phyloP scores from a whole-genome alignment of 2,329 filamentous ascomycete genomes.

The Blastomyces gilchristii region DNA sequence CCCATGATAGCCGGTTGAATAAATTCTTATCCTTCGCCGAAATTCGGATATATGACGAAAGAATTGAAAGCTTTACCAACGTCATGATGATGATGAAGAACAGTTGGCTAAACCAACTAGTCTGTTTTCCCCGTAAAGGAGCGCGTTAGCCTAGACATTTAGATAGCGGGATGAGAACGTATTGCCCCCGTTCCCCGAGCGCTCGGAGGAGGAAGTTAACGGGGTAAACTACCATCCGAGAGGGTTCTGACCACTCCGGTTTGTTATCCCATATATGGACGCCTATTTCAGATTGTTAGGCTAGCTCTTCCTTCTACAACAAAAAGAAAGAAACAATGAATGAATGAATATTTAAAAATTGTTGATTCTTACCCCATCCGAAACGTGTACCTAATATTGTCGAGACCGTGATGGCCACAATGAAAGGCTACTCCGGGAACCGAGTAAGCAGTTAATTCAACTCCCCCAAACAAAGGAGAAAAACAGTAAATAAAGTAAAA shows the following conservation, averaged over 20 bases:
- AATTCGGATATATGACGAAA: conserved; percentile 15
- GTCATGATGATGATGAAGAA: conserved; percentile 13
- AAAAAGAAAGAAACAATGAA: not conserved
- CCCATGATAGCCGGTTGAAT: conserved; percentile 11
- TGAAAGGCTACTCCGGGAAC: conserved; percentile 10
- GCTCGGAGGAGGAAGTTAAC: not conserved
- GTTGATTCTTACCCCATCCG: conserved; percentile 16
- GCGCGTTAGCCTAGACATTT: not conserved
- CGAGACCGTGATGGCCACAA: conserved; percentile 10
- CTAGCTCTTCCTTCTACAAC: not conserved
- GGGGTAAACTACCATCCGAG: conserved; percentile 11
- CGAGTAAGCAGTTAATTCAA: not conserved
- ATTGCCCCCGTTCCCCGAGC: too few species aligned
- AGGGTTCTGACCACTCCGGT: conserved; percentile 8
- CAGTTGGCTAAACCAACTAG: conserved; percentile 15
- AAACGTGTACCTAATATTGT: conserved; percentile 14
- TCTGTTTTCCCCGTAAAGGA: conserved; percentile 8
- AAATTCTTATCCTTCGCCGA: conserved; percentile 5
- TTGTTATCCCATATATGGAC: conserved; percentile 17
- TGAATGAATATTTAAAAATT: not conserved
- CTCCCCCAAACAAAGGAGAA: not conserved
- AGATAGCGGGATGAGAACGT: not conserved
- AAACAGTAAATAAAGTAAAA: not conserved
- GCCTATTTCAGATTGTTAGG: conserved; percentile 7
- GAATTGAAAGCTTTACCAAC: conserved; percentile 15